These are phyloP conservation scores for Nannochloris sp. DNA, from an alignment of 139 green algal genomes.

Conservation along the genomic window DNA sequence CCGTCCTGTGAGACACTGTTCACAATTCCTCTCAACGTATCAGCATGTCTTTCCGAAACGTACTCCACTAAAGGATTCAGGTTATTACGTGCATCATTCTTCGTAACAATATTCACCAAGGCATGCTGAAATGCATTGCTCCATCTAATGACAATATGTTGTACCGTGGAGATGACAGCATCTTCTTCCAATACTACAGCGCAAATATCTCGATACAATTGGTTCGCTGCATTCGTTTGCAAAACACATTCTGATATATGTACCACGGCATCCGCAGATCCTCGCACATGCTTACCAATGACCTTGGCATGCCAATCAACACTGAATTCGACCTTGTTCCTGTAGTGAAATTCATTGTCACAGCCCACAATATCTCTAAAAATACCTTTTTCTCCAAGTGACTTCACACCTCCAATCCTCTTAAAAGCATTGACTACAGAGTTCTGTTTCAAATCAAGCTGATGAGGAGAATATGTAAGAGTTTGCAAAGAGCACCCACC, in stretches of 20 bases:
- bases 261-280: not conserved
- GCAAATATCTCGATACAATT: not conserved
- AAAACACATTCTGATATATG: not conserved
- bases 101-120: constrained; percentile 25
- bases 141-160: constrained; percentile 32
- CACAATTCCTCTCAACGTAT: constrained; percentile 25
- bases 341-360: constrained; percentile 42
- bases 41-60: not conserved
- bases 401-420: constrained; percentile 45
- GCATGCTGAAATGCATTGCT: constrained; percentile 6
- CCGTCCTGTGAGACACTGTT: constrained; percentile 25
- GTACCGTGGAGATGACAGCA: constrained; percentile 16
- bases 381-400: constrained; percentile 2
- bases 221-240: not conserved
- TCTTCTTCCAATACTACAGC: not conserved
- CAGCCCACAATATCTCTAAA: constrained; percentile 28
- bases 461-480: constrained; percentile 51
- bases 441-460: constrained; percentile 61
- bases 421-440: constrained; percentile 56
- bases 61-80: constrained; percentile 22
- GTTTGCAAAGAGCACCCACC: constrained; percentile 77
- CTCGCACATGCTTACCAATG: not conserved
- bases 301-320: not conserved
- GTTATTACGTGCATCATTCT: constrained; percentile 4
- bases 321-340: constrained; percentile 66